Evolutionary conservation across 2,329 filamentous ascomycete genomes (phyloP), one percentile per base, ranked within the genome.

Genomic region (Beauveria varroae): DNA sequence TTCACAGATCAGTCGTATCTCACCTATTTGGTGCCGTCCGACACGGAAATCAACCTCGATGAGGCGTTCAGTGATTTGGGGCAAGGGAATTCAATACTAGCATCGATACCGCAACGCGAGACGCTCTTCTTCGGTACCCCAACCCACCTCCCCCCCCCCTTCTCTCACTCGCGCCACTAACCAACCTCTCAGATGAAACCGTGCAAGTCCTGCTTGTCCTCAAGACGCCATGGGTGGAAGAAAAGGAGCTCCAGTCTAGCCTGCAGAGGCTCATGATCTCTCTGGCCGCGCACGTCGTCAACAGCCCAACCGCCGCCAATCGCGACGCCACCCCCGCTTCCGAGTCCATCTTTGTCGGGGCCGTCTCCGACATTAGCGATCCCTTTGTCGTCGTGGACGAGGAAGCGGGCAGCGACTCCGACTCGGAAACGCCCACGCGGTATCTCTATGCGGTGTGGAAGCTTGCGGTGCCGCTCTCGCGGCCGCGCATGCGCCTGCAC

Each of bases 121-220:
- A 80, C 81, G 60, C 76, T 93, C 44, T 88, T 90, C 70, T 91
- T 92, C 69, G 89, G 89, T 91, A 78, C 66, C 82, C 16, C 3
- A 14, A 12, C 40, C 9, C 22, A 9, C 60, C 54, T 22, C n/a
- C 67, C 12, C 24, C 28, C 28, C n/a, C 5, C 54, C 24, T 26
- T 34, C 54, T 34, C 54, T 55, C 65, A 68, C 77, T 75, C 81
- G 82, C 73, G n/a, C 26, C 44, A 44, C 68, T 69, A 24, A 69
- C 63, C 46, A 46, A 49, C 22, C 76, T 69, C 70, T 62, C 75
- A 92, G 89, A 93, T 81, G 89, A 93, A 77, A 85, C 84, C 28
- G 80, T 89, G 61, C 78, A 86, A 64, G 79, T 91, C 20, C 85
- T 89, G 68, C 76, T 92, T 64, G 78, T 90, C 12, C 79, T 93